These are phyloP conservation scores for Escovopsis weberi DNA, from an alignment of 2,329 filamentous ascomycete genomes.

Conservation along the genomic window DNA sequence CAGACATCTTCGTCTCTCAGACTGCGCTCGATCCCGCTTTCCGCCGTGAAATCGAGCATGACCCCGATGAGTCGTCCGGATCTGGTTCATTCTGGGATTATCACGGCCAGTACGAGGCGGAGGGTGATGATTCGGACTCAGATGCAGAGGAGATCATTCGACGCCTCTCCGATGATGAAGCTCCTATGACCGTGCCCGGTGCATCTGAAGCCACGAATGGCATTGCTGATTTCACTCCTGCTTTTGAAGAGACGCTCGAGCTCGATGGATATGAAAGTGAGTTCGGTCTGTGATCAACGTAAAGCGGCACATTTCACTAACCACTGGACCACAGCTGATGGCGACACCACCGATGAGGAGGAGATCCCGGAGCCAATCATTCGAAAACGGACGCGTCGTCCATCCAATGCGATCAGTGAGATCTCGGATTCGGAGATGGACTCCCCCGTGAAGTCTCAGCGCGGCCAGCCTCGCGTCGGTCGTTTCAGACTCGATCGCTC, in stretches of 20 bases:
- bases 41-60: constrained; percentile 58
- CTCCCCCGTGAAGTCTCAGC: constrained; percentile 29
- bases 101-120: constrained; percentile 30
- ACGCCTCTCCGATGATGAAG: constrained; percentile 25
- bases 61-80: constrained; percentile 43
- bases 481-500: constrained; percentile 40
- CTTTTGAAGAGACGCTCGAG: constrained; percentile 24
- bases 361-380: constrained; percentile 37
- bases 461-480: constrained; percentile 38
- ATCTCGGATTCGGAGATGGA: constrained; percentile 37
- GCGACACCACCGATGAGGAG: constrained; percentile 48
- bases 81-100: constrained; percentile 52
- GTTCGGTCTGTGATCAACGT: constrained; percentile 17
- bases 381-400: constrained; percentile 32
- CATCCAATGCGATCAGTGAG: constrained; percentile 22
- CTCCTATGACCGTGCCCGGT: constrained; percentile 27
- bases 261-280: constrained; percentile 47
- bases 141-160: constrained; percentile 28
- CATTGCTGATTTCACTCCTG: constrained; percentile 12
- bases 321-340: constrained; percentile 32
- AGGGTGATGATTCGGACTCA: constrained; percentile 26
- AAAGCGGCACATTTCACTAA: constrained; percentile 20
- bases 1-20: constrained; percentile 66
- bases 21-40: constrained; percentile 58
- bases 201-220: constrained; percentile 15